These are phyloP conservation scores for Tillandsia fasciculata DNA, from an alignment of 176 grass and related monocot genomes.

Conservation along the genomic window DNA sequence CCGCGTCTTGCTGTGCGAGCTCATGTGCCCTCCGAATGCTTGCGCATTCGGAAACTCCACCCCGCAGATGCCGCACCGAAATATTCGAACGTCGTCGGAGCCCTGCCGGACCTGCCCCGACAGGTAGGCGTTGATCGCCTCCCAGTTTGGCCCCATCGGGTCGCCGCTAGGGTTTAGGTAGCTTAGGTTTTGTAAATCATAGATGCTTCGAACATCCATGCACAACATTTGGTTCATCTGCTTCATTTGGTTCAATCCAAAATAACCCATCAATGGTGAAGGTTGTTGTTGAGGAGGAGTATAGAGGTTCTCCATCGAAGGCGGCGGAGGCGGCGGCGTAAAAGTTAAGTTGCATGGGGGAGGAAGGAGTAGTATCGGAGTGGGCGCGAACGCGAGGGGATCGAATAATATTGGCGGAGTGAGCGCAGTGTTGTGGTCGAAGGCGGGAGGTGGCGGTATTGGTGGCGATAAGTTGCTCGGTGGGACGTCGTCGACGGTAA, in stretches of 20 bases:
- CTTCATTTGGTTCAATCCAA: background rate
- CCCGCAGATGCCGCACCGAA: constrained; percentile 16
- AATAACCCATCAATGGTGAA: background rate
- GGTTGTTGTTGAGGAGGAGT: background rate
- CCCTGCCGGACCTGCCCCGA: constrained; percentile 25
- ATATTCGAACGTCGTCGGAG: constrained; percentile 13
- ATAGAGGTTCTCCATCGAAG: background rate
- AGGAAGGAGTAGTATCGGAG: background rate
- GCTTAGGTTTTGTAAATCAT: background rate
- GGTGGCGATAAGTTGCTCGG: background rate
- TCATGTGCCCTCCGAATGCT: constrained; percentile 28
- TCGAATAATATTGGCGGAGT: background rate
- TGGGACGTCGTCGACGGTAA: background rate
- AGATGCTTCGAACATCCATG: background rate
- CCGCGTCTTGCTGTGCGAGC: constrained; percentile 20
- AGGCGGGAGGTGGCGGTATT: background rate
- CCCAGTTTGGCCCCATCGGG: constrained; percentile 30
- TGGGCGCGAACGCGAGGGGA: background rate
- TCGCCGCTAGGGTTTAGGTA: constrained; percentile 3
- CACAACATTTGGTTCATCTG: background rate
- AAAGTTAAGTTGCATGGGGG: background rate
- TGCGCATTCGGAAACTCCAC: constrained; percentile 29
- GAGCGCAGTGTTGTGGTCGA: background rate
- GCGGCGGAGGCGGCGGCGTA: background rate
- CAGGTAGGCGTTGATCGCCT: constrained; percentile 24